Base-by-base conservation (phyloP, 2,329 filamentous ascomycete species). In the Aspergillus eucalypticola region DNA sequence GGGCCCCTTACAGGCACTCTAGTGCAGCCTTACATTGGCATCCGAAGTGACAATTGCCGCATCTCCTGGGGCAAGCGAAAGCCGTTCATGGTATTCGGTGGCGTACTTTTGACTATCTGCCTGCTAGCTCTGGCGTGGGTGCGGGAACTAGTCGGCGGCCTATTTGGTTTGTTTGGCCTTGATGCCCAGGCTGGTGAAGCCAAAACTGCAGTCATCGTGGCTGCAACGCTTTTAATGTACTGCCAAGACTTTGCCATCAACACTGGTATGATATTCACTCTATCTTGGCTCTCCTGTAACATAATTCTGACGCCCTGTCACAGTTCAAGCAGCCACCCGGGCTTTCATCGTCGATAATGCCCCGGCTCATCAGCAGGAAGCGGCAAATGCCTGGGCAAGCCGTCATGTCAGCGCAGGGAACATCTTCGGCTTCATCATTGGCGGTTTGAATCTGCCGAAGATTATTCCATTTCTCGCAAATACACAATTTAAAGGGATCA, bases 331-430 rank as follows among this genome's bases (percentile, higher is more conserved):
- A 48, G 90, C 88, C 5, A 90, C 96, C 70, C 86, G 93, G 64
- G 91, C 92, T 17, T 96, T 96, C 73, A 96, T 97, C 55, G 90
- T 97, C 21, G 94, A 98, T 72, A 94, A 92, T 69, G 90, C 91
- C 0, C 94, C 94, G 0, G 86, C 90, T 1, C 92, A 96, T 70
- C 94, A 98, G 73, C 94, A 98, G 78, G 92, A 96, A 76, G 83
- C 88, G 35, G 93, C 92, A 58, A 98, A 97, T 77, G 89, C 93
- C 42, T 96, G 95, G 92, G 91, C 94, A 17, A 93, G 91, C 71
- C 87, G 93, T 54, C 85, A 93, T 59, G 89, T 88, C 10, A 93
- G 93, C 25, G 79, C 96, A 46, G 94, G 93, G 32, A 97, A 96
- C 72, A 96, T 98, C 57, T 75, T 94, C 27, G 93, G 93, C 42